These are phyloP conservation scores for Cichorium intybus DNA, from an alignment of 140 eudicot genomes.

Conservation along the genomic window DNA sequence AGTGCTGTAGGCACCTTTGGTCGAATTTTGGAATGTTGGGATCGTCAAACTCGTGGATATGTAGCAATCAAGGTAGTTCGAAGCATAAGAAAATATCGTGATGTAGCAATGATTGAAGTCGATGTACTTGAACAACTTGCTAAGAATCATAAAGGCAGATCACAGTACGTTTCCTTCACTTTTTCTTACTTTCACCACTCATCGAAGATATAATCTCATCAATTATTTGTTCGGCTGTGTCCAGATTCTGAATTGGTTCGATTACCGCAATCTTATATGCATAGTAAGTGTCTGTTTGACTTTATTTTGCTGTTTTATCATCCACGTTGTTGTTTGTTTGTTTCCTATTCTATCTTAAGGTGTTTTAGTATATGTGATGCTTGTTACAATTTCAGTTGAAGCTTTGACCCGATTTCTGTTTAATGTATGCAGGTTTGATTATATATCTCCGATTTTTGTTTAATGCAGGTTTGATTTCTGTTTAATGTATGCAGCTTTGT, in stretches of 20 bases:
- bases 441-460: no score
- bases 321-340: not conserved
- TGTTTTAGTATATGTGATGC: constrained; percentile 2
- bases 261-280: constrained; percentile 90
- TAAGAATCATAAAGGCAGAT: constrained; percentile 54
- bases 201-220: not conserved
- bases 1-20: constrained; percentile 99
- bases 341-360: no score
- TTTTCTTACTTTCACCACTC: not conserved
- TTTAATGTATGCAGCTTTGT: no score
- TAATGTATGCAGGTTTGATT: no score
- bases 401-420: no score
- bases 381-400: not conserved
- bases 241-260: constrained; percentile 77
- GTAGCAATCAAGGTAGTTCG: constrained; percentile 88
- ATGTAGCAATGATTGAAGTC: constrained; percentile 90
- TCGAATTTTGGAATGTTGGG: constrained; percentile 99
- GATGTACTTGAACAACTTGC: constrained; percentile 75
- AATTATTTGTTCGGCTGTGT: constrained; percentile 72
- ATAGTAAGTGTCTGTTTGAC: constrained; percentile 56
- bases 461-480: no score
- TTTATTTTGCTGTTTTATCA: not conserved
- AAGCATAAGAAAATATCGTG: constrained; percentile 80
- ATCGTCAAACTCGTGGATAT: constrained; percentile 68
- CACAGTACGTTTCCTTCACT: constrained; percentile 54